Percentiles rank a stretch among this genome's conserved stretches.
phyloP scores from a whole-genome alignment of 352 stramenopile genomes.

The Pythium sp. region DNA sequence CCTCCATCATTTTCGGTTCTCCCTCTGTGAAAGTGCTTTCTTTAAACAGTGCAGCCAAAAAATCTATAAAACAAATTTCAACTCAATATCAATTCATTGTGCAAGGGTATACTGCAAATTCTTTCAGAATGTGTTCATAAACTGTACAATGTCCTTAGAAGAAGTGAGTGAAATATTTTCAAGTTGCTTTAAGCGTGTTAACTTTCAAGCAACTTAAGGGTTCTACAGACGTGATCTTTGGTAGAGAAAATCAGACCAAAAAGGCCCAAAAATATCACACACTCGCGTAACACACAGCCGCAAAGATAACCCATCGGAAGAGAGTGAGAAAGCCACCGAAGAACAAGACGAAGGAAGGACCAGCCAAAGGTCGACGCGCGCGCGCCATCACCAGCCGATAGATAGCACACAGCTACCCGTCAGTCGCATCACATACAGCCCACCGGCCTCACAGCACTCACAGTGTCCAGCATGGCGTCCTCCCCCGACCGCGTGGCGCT shows the following conservation, averaged over 20 bases:
- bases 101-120: too few relatives aligned
- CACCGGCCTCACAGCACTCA: not conserved
- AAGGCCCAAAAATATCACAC: not conserved
- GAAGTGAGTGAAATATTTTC: too few relatives aligned
- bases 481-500: slow-evolving; percentile 1
- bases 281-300: not conserved
- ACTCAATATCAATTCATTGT: too few relatives aligned
- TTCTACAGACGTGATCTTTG: not conserved
- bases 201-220: too few relatives aligned
- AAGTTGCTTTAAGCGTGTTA: too few relatives aligned
- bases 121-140: too few relatives aligned
- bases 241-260: not conserved
- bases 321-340: not conserved
- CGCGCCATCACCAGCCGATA: not conserved
- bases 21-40: too few relatives aligned
- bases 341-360: not conserved
- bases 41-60: too few relatives aligned
- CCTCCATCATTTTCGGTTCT: too few relatives aligned
- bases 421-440: too few relatives aligned
- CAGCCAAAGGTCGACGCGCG: not conserved
- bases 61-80: too few relatives aligned
- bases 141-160: too few relatives aligned
- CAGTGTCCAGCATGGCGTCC: slow-evolving; percentile 1
- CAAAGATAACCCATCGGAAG: not conserved
- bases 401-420: not conserved